Evolutionary conservation across 2,329 filamentous ascomycete genomes (phyloP), one percentile per base, ranked within the genome.

Genomic region (Pseudogymnoascus pannorum): DNA sequence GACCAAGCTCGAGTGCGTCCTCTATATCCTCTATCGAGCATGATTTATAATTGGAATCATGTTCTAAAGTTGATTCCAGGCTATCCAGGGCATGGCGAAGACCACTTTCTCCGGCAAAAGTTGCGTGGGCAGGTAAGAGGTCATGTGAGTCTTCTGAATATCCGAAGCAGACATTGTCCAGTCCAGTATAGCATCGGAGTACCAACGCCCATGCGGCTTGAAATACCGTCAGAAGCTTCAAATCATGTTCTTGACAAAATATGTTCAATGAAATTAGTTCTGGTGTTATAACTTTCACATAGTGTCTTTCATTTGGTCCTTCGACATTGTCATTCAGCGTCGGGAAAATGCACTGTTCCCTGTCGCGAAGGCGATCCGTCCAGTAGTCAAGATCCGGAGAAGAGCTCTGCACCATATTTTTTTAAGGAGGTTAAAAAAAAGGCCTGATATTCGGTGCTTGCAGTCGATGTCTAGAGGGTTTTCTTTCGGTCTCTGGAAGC

Each of bases 151-250:
- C 33, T 36, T 36, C 14, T 36, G 33, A 36, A 36, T 36, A 80
- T 1, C 81, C 82, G 63, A 84, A 84, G 29, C 77, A 79, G 0
- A 83, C 75, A 40, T 81, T 77, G 2, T 73, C 71, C 0, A 72
- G 70, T 0, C 75, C 75, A 1, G 80, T 80, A 64, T 81, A 82
- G 3, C 70, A 71, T 2, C 77, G 74, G 3, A 85, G 67, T 0
- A 81, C 74, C 18, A 83, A 72, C 1, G 76, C 78, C 82, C 82
- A 84, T 0, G 75, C 74, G 24, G 79, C 73, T 60, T 82, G 79
- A 0, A 84, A 72, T 2, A 83, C 20, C 16, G 40, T 44, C 20
- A 12, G 4, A 14, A 44, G 40, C 11, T 44, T 44, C 40, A 44
- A 44, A 22, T 44, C 40, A 44, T 44, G 40, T 12, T 44, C 11